Percentiles rank a stretch among this genome's conserved stretches.
Evolutionary conservation across 2,329 filamentous ascomycete species (phyloP).

Genomic region (Aspergillus fijiensis): DNA sequence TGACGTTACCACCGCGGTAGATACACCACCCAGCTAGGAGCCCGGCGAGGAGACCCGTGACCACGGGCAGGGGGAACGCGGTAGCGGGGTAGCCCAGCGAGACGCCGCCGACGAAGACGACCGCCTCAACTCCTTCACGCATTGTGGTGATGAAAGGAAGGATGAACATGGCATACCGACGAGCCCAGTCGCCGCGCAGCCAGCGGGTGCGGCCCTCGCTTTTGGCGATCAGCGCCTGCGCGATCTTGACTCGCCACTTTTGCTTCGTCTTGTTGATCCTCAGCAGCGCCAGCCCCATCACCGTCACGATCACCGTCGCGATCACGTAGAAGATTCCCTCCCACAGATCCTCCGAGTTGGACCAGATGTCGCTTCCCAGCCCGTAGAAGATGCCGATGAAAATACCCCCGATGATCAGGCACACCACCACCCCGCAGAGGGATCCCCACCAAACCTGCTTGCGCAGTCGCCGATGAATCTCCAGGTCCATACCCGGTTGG

Average conservation of each 20-base stretch:
- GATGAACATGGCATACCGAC: conserved; percentile 77
- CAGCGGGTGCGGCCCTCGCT: conserved; percentile 44
- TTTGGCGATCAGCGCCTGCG: conserved; percentile 55
- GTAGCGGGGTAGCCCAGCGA: conserved; percentile 72
- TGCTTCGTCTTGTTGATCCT: conserved; percentile 80
- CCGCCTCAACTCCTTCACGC: conserved; percentile 79
- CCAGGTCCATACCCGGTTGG: neutral
- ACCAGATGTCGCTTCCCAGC: conserved; percentile 66
- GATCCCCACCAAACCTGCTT: conserved; percentile 4
- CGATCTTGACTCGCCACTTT: conserved; percentile 81
- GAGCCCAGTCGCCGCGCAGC: conserved; percentile 51
- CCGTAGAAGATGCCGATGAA: conserved; percentile 74
- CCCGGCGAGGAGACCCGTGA: conserved; percentile 70
- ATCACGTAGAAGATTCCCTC: conserved; percentile 76
- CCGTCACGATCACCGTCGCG: conserved; percentile 74
- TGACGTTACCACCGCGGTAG: conserved; percentile 69
- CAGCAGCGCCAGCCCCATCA: conserved; percentile 77
- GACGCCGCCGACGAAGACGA: conserved; percentile 84
- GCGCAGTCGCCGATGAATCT: neutral
- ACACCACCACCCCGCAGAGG: conserved; percentile 48
- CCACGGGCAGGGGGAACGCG: conserved; percentile 73
- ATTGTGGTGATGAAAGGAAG: conserved; percentile 86
- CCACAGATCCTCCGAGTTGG: conserved; percentile 71
- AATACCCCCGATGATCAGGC: conserved; percentile 63
- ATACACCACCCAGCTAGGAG: conserved; percentile 67